Percentiles rank a stretch among this genome's conserved stretches.
These are phyloP conservation scores for Thraustochytrium sp. DNA, from an alignment of 352 stramenopile species.

Conservation along the genomic window DNA sequence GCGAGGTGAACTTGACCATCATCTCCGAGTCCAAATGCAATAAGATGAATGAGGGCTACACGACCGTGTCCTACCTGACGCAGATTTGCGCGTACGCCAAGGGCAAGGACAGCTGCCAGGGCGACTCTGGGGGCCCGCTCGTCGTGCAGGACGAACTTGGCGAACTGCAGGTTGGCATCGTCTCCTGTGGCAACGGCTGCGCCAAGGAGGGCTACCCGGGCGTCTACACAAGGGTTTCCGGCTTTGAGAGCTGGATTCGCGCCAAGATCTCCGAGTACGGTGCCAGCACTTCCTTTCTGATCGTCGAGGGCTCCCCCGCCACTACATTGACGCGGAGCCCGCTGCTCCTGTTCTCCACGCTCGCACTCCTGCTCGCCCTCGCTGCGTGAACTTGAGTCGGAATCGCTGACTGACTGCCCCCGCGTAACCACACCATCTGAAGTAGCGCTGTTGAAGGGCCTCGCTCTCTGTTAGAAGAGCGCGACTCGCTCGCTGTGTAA, in stretches of 20 bases:
- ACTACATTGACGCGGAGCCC: too few species aligned
- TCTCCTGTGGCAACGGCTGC: conserved; percentile 63
- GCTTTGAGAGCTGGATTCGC: conserved; percentile 20
- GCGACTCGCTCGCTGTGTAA: too few species aligned
- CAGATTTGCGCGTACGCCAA: neutral
- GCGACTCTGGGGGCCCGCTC: conserved; percentile 59
- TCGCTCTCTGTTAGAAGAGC: too few species aligned
- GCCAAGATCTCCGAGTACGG: too few species aligned
- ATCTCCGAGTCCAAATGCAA: neutral
- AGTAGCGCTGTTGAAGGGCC: too few species aligned
- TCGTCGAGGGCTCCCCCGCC: too few species aligned
- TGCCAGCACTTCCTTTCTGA: too few species aligned
- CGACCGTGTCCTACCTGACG: neutral
- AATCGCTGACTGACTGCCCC: too few species aligned
- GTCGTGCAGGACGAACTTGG: neutral
- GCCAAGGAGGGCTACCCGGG: conserved; percentile 53
- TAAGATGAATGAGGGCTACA: neutral
- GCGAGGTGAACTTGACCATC: neutral
- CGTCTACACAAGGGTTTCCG: conserved; percentile 58
- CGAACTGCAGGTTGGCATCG: conserved; percentile 56
- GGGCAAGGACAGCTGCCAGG: conserved; percentile 61
- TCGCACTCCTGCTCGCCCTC: too few species aligned
- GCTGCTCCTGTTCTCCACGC: too few species aligned
- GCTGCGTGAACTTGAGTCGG: too few species aligned
- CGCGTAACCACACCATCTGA: too few species aligned